Percentiles rank a stretch among this genome's conserved stretches.
Evolutionary conservation across 108 stramenopile species (phyloP).

Genomic region (Conticribra weissflogii): DNA sequence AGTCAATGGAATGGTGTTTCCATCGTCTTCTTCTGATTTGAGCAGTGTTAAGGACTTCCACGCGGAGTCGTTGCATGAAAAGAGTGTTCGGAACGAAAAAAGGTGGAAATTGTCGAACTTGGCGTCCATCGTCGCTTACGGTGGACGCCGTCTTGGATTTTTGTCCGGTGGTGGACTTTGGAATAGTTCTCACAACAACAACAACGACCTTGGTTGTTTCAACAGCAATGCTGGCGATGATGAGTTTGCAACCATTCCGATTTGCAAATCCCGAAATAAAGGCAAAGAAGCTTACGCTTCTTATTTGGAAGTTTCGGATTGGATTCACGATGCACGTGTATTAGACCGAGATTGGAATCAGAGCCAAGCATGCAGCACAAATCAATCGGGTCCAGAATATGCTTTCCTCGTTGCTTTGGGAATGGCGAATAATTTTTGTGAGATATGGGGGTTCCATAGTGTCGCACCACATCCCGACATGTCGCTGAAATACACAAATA

Average conservation of each 20-base stretch:
- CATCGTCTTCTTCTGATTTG: conserved; percentile 3
- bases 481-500: too few species aligned
- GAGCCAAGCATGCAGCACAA: too few species aligned
- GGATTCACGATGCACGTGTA: conserved; percentile 65
- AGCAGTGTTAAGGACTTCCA: too few species aligned
- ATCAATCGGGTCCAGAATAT: too few species aligned
- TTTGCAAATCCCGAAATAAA: neutral
- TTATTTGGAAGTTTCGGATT: conserved; percentile 54
- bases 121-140: conserved; percentile 27
- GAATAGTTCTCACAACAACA: neutral
- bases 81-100: too few species aligned
- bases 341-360: conserved; percentile 11
- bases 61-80: too few species aligned
- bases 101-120: too few species aligned
- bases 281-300: neutral
- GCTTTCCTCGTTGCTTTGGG: conserved; percentile 55
- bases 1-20: conserved; percentile 16
- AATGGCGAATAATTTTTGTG: conserved; percentile 53
- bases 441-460: conserved; percentile 53
- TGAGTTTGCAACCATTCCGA: conserved; percentile 30
- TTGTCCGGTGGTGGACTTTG: conserved; percentile 43
- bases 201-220: neutral
- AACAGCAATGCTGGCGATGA: neutral
- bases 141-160: conserved; percentile 36
- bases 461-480: too few species aligned